Conservation (phyloP, 305 asterid genomes). For the Rubia peregrina region DNA sequence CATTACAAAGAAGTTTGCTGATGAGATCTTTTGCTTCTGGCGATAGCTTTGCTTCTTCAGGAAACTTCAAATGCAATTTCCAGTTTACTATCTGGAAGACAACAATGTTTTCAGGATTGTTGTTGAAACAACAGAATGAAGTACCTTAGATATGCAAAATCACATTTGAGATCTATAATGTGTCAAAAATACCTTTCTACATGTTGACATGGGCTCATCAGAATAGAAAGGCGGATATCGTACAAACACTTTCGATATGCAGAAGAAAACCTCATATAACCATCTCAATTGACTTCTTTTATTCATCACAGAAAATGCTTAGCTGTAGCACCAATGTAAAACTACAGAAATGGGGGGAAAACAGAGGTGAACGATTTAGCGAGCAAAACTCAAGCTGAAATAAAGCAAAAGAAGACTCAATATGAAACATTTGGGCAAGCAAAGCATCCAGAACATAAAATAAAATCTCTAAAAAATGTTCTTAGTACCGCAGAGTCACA, state of each 20-base stretch:
- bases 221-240: constrained; percentile 96
- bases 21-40: constrained; percentile 77
- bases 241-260: constrained; percentile 93
- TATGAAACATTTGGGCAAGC: background rate
- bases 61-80: constrained; percentile 85
- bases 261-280: too few relatives aligned
- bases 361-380: too few relatives aligned
- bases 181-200: constrained; percentile 64
- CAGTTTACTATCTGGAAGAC: constrained; percentile 89
- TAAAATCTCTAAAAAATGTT: background rate
- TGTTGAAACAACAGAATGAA: background rate
- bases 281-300: too few relatives aligned
- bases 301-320: too few relatives aligned
- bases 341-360: too few relatives aligned
- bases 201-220: constrained; percentile 93
- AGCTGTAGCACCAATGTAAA: too few relatives aligned
- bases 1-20: constrained; percentile 80
- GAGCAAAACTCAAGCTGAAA: constrained; percentile 49
- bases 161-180: constrained; percentile 19
- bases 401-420: background rate
- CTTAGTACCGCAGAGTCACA: constrained; percentile 59
- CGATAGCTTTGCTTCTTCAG: constrained; percentile 86
- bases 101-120: background rate
- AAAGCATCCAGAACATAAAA: background rate
- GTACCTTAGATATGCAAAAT: constrained; percentile 11